These are phyloP conservation scores for Chlamydomonas schloesseri DNA, from an alignment of 139 green algal genomes.

Conservation along the genomic window DNA sequence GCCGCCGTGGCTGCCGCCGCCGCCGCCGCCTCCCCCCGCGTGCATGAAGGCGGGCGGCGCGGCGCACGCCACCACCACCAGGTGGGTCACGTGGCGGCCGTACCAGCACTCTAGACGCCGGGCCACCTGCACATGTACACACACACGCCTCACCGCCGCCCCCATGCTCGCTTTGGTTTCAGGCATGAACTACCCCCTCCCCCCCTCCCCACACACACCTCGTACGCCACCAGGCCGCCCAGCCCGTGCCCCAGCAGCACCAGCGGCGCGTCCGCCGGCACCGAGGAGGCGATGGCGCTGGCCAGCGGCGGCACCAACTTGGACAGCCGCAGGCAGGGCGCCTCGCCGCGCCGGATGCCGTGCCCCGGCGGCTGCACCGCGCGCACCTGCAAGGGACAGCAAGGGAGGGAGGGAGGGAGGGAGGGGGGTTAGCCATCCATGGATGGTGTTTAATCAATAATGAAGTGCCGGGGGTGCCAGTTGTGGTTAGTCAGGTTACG, in stretches of 20 bases:
- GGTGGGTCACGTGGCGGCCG: slow-evolving; percentile 7
- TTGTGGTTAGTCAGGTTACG: background rate
- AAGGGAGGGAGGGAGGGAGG: background rate
- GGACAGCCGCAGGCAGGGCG: background rate
- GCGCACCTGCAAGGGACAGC: background rate
- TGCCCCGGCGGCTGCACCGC: slow-evolving; percentile 15
- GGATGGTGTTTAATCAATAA: too few species aligned
- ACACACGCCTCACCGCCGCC: too few species aligned
- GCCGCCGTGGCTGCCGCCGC: background rate
- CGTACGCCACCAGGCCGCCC: slow-evolving; percentile 25
- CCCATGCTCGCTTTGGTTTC: too few species aligned
- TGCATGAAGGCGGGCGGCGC: background rate
- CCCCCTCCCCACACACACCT: background rate
- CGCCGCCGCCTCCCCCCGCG: background rate
- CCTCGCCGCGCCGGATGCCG: slow-evolving; percentile 15
- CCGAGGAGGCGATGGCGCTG: background rate
- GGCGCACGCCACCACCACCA: slow-evolving; percentile 20
- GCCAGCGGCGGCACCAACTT: slow-evolving; percentile 3
- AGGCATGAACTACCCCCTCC: too few species aligned
- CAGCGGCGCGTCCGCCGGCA: background rate
- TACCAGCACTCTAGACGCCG: slow-evolving; percentile 19
- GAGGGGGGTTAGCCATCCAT: too few species aligned
- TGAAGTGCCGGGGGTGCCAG: background rate
- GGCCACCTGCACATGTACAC: too few species aligned
- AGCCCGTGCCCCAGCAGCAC: slow-evolving; percentile 24